Conservation (phyloP, 2,329 filamentous ascomycete species). For the Huntiella moniliformis region DNA sequence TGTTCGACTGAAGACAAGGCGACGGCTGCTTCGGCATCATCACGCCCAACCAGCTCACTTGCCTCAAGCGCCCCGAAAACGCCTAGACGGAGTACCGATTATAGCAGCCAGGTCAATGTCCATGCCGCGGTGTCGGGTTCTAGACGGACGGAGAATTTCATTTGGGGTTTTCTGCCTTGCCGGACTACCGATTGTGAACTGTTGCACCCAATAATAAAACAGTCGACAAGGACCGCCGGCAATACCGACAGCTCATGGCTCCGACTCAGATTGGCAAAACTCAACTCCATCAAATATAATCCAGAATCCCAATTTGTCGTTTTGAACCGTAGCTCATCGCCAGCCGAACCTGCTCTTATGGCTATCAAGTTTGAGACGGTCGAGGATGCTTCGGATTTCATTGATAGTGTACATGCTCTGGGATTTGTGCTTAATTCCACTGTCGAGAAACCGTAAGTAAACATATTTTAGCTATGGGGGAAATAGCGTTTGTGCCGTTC, state of each 20-base stretch:
- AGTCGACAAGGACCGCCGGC: no score
- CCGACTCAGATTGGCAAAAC: neutral
- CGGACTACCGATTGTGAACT: no score
- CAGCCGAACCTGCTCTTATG: neutral
- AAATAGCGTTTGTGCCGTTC: no score
- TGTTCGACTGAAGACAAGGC: no score
- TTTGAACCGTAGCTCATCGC: neutral
- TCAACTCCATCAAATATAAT: conserved; percentile 2
- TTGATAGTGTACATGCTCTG: neutral
- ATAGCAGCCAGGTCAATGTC: neutral
- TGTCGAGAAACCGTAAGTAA: neutral
- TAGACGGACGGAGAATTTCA: conserved; percentile 3
- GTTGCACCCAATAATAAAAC: no score
- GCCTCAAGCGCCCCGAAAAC: no score
- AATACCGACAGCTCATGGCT: neutral
- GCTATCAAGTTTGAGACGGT: neutral
- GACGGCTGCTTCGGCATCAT: no score
- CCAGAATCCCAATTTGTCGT: neutral
- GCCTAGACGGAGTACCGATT: neutral
- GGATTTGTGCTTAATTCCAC: neutral
- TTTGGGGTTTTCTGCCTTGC: conserved; percentile 2
- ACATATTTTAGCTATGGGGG: no score
- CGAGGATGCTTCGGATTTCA: neutral
- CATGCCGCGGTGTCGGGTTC: conserved; percentile 6
- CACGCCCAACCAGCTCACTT: no score